Conservation (phyloP, 768 basidiomycete species). For the Russula olivacea region DNA sequence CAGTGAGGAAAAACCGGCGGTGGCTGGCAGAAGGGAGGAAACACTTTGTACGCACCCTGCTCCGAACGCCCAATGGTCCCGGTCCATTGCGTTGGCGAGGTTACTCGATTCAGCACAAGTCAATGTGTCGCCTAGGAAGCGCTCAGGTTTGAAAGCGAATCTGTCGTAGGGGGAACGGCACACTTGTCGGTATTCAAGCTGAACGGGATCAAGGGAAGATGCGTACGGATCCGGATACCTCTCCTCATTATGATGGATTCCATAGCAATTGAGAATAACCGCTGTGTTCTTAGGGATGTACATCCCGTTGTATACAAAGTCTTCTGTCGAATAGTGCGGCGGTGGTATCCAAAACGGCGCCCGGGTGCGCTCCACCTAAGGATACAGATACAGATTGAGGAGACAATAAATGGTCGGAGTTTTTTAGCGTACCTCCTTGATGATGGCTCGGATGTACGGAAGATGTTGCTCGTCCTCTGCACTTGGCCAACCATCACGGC, state of each 20-base stretch:
- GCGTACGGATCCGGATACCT: conserved; percentile 38
- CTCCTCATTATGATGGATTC: conserved; percentile 29
- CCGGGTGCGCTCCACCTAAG: conserved; percentile 27
- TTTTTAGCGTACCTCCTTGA: conserved; percentile 28
- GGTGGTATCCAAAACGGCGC: conserved; percentile 31
- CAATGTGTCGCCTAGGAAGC: conserved; percentile 38
- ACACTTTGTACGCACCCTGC: conserved; percentile 35
- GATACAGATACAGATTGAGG: neutral
- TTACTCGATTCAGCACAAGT: conserved; percentile 43
- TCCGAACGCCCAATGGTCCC: conserved; percentile 49
- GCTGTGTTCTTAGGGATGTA: conserved; percentile 31
- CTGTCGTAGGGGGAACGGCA: conserved; percentile 13
- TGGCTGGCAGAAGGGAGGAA: too few relatives aligned
- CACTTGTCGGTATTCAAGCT: neutral
- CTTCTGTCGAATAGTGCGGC: conserved; percentile 31
- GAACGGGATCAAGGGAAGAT: neutral
- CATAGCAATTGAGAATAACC: conserved; percentile 29
- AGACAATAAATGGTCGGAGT: too few relatives aligned
- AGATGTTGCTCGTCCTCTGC: conserved; percentile 28
- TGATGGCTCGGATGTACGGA: conserved; percentile 30
- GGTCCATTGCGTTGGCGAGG: conserved; percentile 28
- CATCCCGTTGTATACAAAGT: conserved; percentile 31
- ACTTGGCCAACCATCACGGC: conserved; percentile 26
- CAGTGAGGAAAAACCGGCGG: neutral
- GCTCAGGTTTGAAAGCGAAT: conserved; percentile 38